Conservation (phyloP, 345 rosid species). For the Citrus mangshanensis region DNA sequence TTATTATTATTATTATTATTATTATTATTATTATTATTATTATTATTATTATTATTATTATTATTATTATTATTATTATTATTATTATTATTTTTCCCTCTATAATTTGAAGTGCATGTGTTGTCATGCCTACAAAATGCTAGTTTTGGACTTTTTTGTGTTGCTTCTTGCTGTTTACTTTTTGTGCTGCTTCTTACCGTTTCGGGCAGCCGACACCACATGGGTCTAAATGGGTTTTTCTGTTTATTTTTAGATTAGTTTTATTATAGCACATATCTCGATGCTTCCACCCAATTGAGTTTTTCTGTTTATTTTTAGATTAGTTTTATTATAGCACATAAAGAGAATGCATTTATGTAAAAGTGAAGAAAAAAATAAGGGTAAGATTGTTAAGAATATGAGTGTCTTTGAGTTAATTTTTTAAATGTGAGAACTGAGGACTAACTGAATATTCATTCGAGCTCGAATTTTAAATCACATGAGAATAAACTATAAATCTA, state of each 20-base stretch:
- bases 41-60: not conserved
- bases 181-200: not conserved
- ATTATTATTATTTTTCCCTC: too few species aligned
- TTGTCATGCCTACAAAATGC: not conserved
- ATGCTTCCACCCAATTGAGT: too few species aligned
- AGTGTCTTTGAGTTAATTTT: too few species aligned
- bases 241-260: not conserved
- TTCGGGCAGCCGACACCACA: not conserved
- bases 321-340: too few species aligned
- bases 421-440: too few species aligned
- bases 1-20: too few species aligned
- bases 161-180: not conserved
- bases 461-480: too few species aligned
- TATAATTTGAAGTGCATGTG: not conserved
- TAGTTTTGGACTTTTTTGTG: not conserved
- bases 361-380: rapidly evolving
- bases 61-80: not conserved
- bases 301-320: too few species aligned
- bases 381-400: too few species aligned
- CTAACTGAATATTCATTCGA: too few species aligned
- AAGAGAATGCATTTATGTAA: too few species aligned
- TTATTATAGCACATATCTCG: not conserved
- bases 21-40: not conserved
- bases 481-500: too few species aligned
- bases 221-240: not conserved